phyloP scores from a whole-genome alignment of 164 flowering plant species.

The Tinospora cordifolia region DNA sequence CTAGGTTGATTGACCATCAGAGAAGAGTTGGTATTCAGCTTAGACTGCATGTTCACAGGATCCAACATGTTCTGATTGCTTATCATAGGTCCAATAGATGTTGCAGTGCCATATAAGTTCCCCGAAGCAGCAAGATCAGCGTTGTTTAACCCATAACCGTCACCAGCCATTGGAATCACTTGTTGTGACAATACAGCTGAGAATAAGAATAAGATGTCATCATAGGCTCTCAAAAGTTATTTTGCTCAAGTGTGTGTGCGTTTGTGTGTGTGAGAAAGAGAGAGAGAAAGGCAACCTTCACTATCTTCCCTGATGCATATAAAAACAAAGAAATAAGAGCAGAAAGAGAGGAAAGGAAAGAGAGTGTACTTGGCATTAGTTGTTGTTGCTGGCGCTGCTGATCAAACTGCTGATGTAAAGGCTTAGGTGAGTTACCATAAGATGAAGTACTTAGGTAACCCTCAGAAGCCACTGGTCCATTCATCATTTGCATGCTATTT shows the following conservation, averaged over 20 bases:
- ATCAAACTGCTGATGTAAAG: conserved; percentile 51
- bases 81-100: conserved; percentile 44
- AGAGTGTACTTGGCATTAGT: conserved; percentile 39
- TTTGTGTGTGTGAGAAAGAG: too few species aligned
- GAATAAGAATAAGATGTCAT: background rate
- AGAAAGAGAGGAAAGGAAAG: background rate
- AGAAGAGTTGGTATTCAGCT: conserved; percentile 34
- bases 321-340: too few species aligned
- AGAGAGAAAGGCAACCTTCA: too few species aligned
- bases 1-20: conserved; percentile 44
- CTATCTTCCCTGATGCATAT: too few species aligned
- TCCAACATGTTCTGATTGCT: conserved; percentile 39
- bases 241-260: too few species aligned
- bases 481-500: conserved; percentile 47
- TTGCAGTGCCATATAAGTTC: conserved; percentile 41
- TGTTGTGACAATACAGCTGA: conserved; percentile 21
- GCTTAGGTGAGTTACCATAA: conserved; percentile 46
- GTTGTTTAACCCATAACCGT: conserved; percentile 43
- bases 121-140: conserved; percentile 62
- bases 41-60: conserved; percentile 40
- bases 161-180: conserved; percentile 41
- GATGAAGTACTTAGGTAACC: conserved; percentile 42
- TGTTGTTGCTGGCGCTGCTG: conserved; percentile 49
- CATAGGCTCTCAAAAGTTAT: background rate
- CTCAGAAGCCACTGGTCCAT: conserved; percentile 58